Base-by-base conservation (phyloP, 164 flowering plant genomes). In the Stephania cephalantha region DNA sequence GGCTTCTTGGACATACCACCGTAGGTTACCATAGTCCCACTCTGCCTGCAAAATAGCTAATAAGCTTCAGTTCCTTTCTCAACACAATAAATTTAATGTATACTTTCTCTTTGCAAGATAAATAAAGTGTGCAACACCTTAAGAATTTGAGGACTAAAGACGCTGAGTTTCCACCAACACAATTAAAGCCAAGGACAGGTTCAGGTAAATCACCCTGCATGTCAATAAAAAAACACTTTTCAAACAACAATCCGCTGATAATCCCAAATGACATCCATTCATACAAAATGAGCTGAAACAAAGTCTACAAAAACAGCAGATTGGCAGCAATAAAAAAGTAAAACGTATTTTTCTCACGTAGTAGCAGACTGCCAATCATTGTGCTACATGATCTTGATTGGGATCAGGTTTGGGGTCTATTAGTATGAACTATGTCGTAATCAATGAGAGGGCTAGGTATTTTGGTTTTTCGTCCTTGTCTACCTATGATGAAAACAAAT, bases 1-100 rank as follows among this genome's bases (percentile, higher is more conserved):
- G 99, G 99, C 80, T 89, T 92, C 88, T 91, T 94, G 18, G 97
- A 81, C 98, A 96, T 96, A 70, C 98, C 99, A 79, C 99, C 99
- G 80, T 96, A 94, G 31, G 99, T 96, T 22, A 94, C 97, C 99
- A 96, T 94, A n/a, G 94, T 92, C 78, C 98, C 98, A 78, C 97
- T 91, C 72, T 86, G 87, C 81, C 98, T 95, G 87, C 70, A 78
- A 65, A 69, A 71, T 61, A 76, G 68, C 53, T 71, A 17, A 35
- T 35, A 35, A 35, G 42, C 65, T 58, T 73, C 73, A 29, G 72
- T 63, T 64, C 18, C 3, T 35, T 35, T 35, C 35, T 71, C 45
- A 45, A 46, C 29, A 72, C 15, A 64, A 35, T 45, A 0, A 72
- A 15, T 53, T 52, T 8, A 65, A 2, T 46, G 65, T 31, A 1